Evolutionary conservation across 768 basidiomycete genomes (phyloP), one percentile per base, ranked within the genome.

Genomic region (Suillus americanus): DNA sequence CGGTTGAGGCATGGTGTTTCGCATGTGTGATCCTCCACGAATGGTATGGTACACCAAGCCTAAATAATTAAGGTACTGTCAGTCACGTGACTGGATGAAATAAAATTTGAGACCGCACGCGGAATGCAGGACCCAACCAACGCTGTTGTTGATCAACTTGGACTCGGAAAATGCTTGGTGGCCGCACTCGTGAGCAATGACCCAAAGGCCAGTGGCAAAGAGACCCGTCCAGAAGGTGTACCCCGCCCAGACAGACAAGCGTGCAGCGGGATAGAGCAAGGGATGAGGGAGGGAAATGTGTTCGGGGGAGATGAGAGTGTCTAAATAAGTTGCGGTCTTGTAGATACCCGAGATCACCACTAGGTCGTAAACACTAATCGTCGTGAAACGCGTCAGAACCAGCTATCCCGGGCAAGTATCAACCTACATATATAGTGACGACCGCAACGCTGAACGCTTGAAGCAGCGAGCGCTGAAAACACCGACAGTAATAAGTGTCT

Each of bases 101-200:
- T 54, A 61, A 69, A 57, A 67, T 30, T 59, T 30, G 61, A 65
- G 53, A 43, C 74, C 90, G 67, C 73, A 94, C 93, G 84, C 86
- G 53, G 95, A 97, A 78, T 98, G 97, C 38, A 98, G 82, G 65
- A 97, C 73, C 90, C 92, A 97, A 13, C 97, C 97, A 63, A 95
- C 92, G 53, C 86, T 78, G 83, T 98, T 93, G 83, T 99, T 99
- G 78, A 97, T 83, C 37, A 81, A 75, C 81, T 96, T 97, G 61
- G 89, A 95, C 68, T 95, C 89, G 1, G 95, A 98, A 82, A 94
- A 99, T 0, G 93, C 92, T 76, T 97, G 95, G 77, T 99, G 97
- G 37, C 97, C 97, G 70, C 94, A 95, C 78, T 98, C 95, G 73
- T 97, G 95, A 54, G 90, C 95, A 65, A 97, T 81, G 68, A 95